phyloP scores from a whole-genome alignment of 2,329 filamentous ascomycete genomes.

The Tolypocladium capitatum region DNA sequence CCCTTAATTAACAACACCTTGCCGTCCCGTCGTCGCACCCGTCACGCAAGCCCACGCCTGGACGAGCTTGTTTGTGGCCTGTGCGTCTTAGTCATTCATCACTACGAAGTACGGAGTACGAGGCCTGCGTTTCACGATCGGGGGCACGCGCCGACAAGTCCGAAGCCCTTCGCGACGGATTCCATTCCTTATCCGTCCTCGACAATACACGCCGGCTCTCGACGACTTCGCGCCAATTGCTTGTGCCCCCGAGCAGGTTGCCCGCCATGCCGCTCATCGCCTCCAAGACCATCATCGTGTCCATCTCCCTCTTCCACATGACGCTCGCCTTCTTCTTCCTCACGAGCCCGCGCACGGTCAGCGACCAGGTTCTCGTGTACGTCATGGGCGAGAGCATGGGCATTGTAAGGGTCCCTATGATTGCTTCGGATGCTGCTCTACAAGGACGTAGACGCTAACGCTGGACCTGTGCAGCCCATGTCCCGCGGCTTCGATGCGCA shows the following conservation, averaged over 20 bases:
- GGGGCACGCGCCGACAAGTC: neutral
- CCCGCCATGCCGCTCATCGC: conserved; percentile 67
- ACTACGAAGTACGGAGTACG: no score
- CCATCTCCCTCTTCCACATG: conserved; percentile 71
- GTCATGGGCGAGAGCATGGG: conserved; percentile 74
- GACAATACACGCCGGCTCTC: no score
- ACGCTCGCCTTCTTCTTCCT: conserved; percentile 76
- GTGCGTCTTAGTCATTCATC: no score
- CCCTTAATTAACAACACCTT: neutral
- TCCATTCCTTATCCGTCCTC: neutral
- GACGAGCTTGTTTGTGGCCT: no score
- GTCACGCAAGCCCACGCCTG: no score
- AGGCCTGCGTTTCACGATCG: neutral
- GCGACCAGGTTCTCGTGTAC: conserved; percentile 68
- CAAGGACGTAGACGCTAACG: neutral
- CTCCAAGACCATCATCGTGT: conserved; percentile 66
- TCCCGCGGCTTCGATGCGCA: conserved; percentile 55
- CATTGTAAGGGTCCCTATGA: conserved; percentile 43
- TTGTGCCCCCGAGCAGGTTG: neutral
- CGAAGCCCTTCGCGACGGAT: neutral
- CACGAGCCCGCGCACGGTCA: conserved; percentile 55
- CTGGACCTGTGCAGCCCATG: conserved; percentile 35
- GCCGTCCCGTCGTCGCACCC: neutral
- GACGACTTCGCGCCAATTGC: neutral
- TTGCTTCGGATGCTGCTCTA: neutral